phyloP scores from a whole-genome alignment of 2,329 filamentous ascomycete species.

The Fusarium sp. region DNA sequence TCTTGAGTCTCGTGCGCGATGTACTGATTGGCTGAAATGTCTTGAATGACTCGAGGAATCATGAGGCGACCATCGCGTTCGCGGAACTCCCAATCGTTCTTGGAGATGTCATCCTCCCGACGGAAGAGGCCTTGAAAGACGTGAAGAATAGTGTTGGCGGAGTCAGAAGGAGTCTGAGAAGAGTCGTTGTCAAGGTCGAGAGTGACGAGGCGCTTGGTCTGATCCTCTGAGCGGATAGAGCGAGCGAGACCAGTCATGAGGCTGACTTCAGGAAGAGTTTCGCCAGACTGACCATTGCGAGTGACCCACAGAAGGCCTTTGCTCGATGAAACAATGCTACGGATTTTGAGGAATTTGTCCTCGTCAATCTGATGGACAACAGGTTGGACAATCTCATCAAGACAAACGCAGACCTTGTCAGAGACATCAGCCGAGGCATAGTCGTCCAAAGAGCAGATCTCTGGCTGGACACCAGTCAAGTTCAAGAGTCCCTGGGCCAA shows the following conservation, averaged over 20 bases:
- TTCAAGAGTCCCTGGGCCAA: neutral
- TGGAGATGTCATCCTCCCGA: neutral
- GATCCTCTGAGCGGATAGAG: slow-evolving; percentile 1
- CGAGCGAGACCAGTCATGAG: neutral
- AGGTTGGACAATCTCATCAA: neutral
- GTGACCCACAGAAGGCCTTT: neutral
- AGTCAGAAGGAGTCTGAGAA: neutral
- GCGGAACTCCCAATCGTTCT: slow-evolving; percentile 3
- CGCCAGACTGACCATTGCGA: neutral
- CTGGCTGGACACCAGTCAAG: neutral
- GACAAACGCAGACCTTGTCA: neutral
- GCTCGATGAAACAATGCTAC: neutral
- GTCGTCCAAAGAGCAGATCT: neutral
- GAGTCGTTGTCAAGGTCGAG: neutral
- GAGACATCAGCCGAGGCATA: neutral
- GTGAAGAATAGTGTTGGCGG: neutral
- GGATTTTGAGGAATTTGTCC: neutral
- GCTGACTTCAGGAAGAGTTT: neutral
- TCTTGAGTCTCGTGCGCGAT: slow-evolving; percentile 1
- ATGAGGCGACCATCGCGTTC: slow-evolving; percentile 1
- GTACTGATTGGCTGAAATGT: slow-evolving; percentile 2
- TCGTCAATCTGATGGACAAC: neutral
- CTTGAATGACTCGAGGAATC: neutral
- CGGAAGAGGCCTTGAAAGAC: neutral
- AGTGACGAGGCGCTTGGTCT: neutral